Conservation (phyloP, 352 stramenopile species). For the Paralagenidium karlingii region DNA sequence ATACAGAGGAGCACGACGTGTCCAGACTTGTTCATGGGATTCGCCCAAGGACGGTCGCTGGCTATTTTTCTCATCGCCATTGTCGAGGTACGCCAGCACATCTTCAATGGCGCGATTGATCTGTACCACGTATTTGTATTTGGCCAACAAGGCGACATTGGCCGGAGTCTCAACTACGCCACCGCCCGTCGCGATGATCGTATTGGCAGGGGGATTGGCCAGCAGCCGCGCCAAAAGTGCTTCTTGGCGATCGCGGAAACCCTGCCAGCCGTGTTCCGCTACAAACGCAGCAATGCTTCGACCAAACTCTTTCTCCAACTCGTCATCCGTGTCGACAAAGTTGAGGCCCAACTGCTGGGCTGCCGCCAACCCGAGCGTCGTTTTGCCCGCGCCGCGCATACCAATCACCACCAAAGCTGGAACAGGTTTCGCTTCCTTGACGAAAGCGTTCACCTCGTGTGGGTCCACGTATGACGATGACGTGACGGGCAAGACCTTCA, state of each 20-base stretch:
- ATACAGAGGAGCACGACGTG: conserved; percentile 40
- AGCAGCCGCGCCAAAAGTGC: conserved; percentile 47
- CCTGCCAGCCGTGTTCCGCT: conserved; percentile 52
- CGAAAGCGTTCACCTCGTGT: no score
- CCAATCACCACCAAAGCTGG: conserved; percentile 73
- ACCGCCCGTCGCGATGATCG: conserved; percentile 74
- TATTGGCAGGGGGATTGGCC: conserved; percentile 32
- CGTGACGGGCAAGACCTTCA: conserved; percentile 31
- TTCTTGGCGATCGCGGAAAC: conserved; percentile 58
- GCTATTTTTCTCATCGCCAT: conserved; percentile 11
- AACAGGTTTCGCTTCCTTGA: neutral
- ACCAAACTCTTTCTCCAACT: conserved; percentile 52
- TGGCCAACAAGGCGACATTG: conserved; percentile 40
- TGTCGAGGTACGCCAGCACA: conserved; percentile 47
- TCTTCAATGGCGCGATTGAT: conserved; percentile 57
- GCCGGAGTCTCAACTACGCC: conserved; percentile 67
- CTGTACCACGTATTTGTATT: conserved; percentile 61
- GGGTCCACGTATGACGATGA: conserved; percentile 10
- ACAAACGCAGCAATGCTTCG: conserved; percentile 61
- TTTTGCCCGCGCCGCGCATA: conserved; percentile 82
- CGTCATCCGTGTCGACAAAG: conserved; percentile 67
- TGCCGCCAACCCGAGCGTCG: conserved; percentile 48
- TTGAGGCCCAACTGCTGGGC: conserved; percentile 29
- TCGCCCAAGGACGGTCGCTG: conserved; percentile 48
- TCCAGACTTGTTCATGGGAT: conserved; percentile 43